Evolutionary conservation across 2,329 filamentous ascomycete species (phyloP), one percentile per base, ranked within the genome.

Genomic region (Microdochium bolleyi): DNA sequence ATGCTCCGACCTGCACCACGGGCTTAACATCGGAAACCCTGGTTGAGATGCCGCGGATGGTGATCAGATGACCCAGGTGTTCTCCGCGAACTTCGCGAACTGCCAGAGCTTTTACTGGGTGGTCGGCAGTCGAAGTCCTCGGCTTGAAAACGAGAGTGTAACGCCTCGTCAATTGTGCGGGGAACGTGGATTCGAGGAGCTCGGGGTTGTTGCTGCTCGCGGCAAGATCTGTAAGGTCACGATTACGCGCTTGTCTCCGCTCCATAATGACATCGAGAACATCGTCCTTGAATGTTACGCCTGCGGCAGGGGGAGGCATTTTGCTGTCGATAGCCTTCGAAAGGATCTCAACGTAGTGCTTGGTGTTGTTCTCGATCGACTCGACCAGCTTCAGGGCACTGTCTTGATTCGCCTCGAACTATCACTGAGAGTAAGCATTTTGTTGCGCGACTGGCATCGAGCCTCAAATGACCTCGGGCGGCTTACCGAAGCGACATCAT

Each of bases 141-240:
- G 94, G 92, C 75, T 95, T 96, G 77, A 99, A 96, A 66, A 95
- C 92, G 54, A 99, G 82, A 0, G 91, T 95, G 72, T 99, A 99
- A 67, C 94, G 84, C 55, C 94, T 86, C 4, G 90, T 96, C 51
- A 99, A 82, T 64, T 95, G 89, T 8, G 92, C 83, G 16, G 94
- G 95, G 65, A 97, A 99, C 59, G 91, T 85, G 52, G 90, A 84
- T 51, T 88, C 82, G 21, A 85, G 77, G 24, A 83, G 70, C 3
- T 80, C 79, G 7, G 84, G 77, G 67, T 92, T 83, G 62, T 80
- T 73, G 59, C 79, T 78, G 52, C 80, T 77, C 60, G 89, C 86
- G 24, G 84, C 81, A n/a, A 80, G 78, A 60, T 84, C 78, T 21
- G 78, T 73, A 56, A 95, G 78, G 46, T 86, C 85, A 59, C 89